Conservation (phyloP, 257 asterid species). For the Nicotiana paniculata region DNA sequence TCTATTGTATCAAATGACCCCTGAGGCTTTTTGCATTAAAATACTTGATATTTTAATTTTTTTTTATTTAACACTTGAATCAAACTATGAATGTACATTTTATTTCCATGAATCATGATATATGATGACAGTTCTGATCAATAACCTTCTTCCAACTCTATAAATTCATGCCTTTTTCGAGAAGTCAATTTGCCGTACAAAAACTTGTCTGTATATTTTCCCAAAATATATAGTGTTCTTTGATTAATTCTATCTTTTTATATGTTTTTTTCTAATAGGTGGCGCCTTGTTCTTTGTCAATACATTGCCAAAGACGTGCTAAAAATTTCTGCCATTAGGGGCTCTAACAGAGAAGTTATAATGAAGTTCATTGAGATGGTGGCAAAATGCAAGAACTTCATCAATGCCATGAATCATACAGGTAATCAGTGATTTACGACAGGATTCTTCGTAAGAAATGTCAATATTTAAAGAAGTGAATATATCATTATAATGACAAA, state of each 20-base stretch:
- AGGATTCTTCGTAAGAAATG: too few relatives aligned
- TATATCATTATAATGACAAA: too few relatives aligned
- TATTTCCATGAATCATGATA: neutral
- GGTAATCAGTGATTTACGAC: neutral
- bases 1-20: too few relatives aligned
- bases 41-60: neutral
- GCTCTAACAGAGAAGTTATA: slow-evolving; percentile 34
- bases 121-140: neutral
- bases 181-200: neutral
- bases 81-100: neutral
- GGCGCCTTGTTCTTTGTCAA: slow-evolving; percentile 42
- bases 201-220: neutral
- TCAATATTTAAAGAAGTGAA: too few relatives aligned
- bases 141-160: neutral
- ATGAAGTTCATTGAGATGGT: slow-evolving; percentile 47
- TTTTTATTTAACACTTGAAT: neutral
- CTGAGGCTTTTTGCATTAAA: too few relatives aligned
- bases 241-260: neutral
- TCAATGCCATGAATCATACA: slow-evolving; percentile 27
- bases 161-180: neutral
- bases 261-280: neutral
- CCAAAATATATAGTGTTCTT: neutral
- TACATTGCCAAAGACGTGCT: slow-evolving; percentile 35
- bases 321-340: slow-evolving; percentile 33
- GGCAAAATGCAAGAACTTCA: slow-evolving; percentile 51